Evolutionary conservation across 179 eudicot genomes (phyloP), one percentile per base, ranked within the genome.

Genomic region (Patellifolia procumbens): DNA sequence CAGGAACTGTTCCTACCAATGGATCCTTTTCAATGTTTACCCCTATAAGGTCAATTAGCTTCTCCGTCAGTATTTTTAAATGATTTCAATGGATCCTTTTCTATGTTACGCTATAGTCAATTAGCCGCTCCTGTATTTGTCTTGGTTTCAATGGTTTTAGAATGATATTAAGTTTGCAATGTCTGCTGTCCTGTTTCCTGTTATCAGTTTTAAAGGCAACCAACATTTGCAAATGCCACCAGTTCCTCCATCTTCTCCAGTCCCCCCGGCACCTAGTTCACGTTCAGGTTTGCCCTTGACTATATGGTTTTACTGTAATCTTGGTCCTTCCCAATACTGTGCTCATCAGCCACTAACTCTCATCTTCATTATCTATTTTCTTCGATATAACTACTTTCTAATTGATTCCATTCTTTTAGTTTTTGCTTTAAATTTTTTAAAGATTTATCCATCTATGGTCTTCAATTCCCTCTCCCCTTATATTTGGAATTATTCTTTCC

Each of bases 1-100:
- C 79, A 39, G 98, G 98, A 75, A 58, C 11, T 17, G 81, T 90
- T 79, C 98, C 95, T 63, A 84, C 85, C 73, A 90, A 91, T 86
- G 98, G 98, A 19, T 93, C 98, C 78, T 93, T 93, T 82, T 74
- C 87, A 39, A 87, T 88, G 78, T 93, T 93, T 72, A 93, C 98
- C 65, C 92, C 95, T 75, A 86, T 93, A 85, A 93, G 98, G 98
- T 90, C 66, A 72, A 73, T 56, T 72, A 73, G 66, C 77, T 62
- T 64, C 70, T 63, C 39, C 49, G 51, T 66, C 31, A 19, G 48
- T 22, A 19, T 48, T 28, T 53, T 31, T 9, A n/a, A n/a, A 39
- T 39, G 43, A 39, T 39, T 9, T 39, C 43, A 7, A 39, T 39
- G 6, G 8, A 39, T 9, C 43, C n/a, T n/a, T n/a, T n/a, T n/a